Evolutionary conservation across 73 alveolate genomes (phyloP).

Genomic region (Paramecium tetraurelia): DNA sequence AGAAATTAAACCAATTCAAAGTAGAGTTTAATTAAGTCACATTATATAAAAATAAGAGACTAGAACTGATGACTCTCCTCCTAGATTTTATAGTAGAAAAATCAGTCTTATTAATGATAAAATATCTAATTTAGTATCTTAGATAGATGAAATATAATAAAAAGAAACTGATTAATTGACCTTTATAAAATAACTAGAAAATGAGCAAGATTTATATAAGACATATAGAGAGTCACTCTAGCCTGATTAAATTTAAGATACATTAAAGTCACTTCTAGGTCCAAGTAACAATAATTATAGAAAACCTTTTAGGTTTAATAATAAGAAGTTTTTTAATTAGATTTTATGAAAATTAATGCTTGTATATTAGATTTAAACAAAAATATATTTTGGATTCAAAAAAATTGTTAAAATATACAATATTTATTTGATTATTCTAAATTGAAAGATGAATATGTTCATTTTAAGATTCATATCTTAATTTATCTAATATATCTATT

Average conservation of each 20-base stretch:
- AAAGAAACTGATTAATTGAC: not conserved
- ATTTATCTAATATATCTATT: too few species aligned
- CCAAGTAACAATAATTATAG: not conserved
- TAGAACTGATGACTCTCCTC: not conserved
- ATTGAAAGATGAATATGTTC: too few species aligned
- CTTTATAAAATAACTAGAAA: not conserved
- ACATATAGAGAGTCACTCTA: not conserved
- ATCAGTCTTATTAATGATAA: not conserved
- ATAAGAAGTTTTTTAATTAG: not conserved
- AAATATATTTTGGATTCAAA: too few species aligned
- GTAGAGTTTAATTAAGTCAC: not conserved
- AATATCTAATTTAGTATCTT: not conserved
- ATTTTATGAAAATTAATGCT: not conserved
- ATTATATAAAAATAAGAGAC: not conserved
- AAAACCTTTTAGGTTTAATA: not conserved
- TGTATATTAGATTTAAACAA: not conserved
- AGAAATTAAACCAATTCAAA: not conserved
- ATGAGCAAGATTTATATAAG: constrained; percentile 10
- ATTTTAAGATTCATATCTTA: too few species aligned
- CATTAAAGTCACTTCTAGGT: not conserved
- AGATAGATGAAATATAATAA: not conserved
- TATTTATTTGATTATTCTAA: too few species aligned
- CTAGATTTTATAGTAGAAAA: not conserved
- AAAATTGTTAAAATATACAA: too few species aligned
- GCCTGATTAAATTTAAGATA: constrained; percentile 3